Evolutionary conservation across 176 grass and related monocot genomes (phyloP), one percentile per base, ranked within the genome.

Genomic region (Thalia dealbata): DNA sequence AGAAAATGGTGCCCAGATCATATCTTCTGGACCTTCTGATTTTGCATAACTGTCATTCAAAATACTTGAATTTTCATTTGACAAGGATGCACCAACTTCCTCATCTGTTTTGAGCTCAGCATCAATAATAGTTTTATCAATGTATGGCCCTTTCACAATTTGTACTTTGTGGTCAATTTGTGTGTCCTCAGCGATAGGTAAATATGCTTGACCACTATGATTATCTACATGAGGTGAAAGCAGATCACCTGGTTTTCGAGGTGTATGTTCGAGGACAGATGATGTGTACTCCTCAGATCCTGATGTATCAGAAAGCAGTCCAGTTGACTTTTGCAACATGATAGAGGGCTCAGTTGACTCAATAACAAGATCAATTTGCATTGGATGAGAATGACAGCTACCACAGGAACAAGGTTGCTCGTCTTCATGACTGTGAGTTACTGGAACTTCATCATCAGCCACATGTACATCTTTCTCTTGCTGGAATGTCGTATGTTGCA

Each of bases 1-100:
- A 75, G 58, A 55, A 85, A 86, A 85, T 79, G 90, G 67, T 76
- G 54, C 71, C 95, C 95, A 91, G 65, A 99, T 82, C 95, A 88
- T 88, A 78, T 74, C 82, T 52, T 91, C 85, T 21, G 58, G 64
- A 28, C 81, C 83, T 84, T 84, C 85, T 81, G 78, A 86, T 50
- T 72, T 78, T 61, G 62, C 76, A 51, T 41, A 58, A 21, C 71
- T 74, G 19, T 87, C 56, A 43, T 72, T 75, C 43, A 50, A 69
- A 52, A 75, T 62, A 55, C 78, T 83, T 43, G 65, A 76, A 84
- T 82, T 85, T 55, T 82, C 70, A 11, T 72, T 72, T 7, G 26
- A 26, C 11, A 30, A 15, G 3, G 25, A n/a, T 29, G 13, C 38
- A 63, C 0, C 8, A 63, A 23, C 32, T 48, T 19, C 58, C 32